Conservation (phyloP, 495 filamentous ascomycete species). For the Penicillium bialowiezense region DNA sequence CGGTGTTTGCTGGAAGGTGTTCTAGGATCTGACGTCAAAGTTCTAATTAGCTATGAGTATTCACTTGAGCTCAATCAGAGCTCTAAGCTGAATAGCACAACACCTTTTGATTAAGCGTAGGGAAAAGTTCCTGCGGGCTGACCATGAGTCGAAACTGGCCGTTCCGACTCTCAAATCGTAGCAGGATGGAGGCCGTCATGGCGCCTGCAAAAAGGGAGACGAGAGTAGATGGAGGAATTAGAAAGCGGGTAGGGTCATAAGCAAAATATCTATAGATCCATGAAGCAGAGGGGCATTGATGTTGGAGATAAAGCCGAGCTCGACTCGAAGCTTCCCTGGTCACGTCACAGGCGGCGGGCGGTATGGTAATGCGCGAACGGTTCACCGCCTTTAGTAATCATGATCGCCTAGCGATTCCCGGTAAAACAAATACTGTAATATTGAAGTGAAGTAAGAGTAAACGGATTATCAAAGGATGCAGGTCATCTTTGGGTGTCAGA, state of each 20-base stretch:
- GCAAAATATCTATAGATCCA: background rate
- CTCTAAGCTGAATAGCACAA: background rate
- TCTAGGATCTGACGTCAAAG: slow-evolving; percentile 51
- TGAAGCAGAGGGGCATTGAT: slow-evolving; percentile 6
- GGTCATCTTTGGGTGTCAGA: too few relatives aligned
- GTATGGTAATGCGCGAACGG: slow-evolving; percentile 17
- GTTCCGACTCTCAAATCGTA: slow-evolving; percentile 55
- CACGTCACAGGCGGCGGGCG: slow-evolving; percentile 27
- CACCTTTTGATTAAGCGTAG: slow-evolving; percentile 45
- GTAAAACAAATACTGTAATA: slow-evolving; percentile 1
- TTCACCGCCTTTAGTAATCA: too few relatives aligned
- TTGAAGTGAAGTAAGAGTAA: too few relatives aligned
- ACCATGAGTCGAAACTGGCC: slow-evolving; percentile 54
- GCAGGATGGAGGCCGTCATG: slow-evolving; percentile 46
- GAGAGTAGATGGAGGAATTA: background rate
- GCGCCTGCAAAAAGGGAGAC: background rate
- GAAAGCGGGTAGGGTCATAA: background rate
- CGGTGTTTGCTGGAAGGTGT: slow-evolving; percentile 64
- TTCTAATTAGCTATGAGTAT: slow-evolving; percentile 1
- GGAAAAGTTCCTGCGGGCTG: slow-evolving; percentile 45
- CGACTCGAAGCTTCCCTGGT: slow-evolving; percentile 14
- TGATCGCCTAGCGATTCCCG: too few relatives aligned
- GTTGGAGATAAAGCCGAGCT: slow-evolving; percentile 3
- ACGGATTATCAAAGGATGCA: too few relatives aligned
- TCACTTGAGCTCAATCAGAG: background rate